phyloP scores from a whole-genome alignment of 495 filamentous ascomycete species.

The Penicillium daleae region DNA sequence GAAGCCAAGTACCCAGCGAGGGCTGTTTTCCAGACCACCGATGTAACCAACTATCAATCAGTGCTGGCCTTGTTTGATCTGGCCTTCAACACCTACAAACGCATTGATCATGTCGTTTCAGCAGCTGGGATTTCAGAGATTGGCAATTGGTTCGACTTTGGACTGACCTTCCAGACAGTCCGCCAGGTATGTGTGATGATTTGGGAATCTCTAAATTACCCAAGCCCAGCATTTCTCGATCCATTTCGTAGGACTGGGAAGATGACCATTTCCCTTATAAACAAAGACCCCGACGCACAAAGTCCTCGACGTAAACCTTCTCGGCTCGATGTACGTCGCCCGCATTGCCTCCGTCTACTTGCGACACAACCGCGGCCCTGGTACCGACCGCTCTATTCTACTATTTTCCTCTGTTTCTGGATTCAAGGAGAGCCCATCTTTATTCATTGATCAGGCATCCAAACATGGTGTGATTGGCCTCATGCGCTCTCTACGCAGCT shows the following conservation, averaged over 20 bases:
- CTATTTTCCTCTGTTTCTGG: slow-evolving; percentile 50
- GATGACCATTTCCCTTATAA: slow-evolving; percentile 28
- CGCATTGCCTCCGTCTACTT: slow-evolving; percentile 52
- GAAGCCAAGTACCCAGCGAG: slow-evolving; percentile 29
- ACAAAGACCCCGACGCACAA: slow-evolving; percentile 46
- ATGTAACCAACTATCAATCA: slow-evolving; percentile 52
- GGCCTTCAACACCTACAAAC: slow-evolving; percentile 48
- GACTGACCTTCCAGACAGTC: slow-evolving; percentile 38
- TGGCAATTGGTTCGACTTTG: slow-evolving; percentile 50
- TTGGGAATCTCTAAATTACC: background rate
- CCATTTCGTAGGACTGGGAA: slow-evolving; percentile 1
- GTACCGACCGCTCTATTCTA: slow-evolving; percentile 49
- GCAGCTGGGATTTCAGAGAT: slow-evolving; percentile 55
- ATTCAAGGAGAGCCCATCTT: slow-evolving; percentile 51
- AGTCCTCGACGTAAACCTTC: slow-evolving; percentile 54
- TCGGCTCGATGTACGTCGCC: slow-evolving; percentile 51
- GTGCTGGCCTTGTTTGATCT: slow-evolving; percentile 49
- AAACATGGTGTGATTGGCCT: slow-evolving; percentile 56
- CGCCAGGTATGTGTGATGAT: slow-evolving; percentile 33
- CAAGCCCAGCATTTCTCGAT: background rate
- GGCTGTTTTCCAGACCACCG: slow-evolving; percentile 42
- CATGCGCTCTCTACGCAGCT: slow-evolving; percentile 50
- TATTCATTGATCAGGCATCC: slow-evolving; percentile 52
- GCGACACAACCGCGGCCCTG: slow-evolving; percentile 44
- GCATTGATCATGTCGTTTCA: slow-evolving; percentile 56